phyloP scores from a whole-genome alignment of 805 yeast genomes.

The Pichia heedii region DNA sequence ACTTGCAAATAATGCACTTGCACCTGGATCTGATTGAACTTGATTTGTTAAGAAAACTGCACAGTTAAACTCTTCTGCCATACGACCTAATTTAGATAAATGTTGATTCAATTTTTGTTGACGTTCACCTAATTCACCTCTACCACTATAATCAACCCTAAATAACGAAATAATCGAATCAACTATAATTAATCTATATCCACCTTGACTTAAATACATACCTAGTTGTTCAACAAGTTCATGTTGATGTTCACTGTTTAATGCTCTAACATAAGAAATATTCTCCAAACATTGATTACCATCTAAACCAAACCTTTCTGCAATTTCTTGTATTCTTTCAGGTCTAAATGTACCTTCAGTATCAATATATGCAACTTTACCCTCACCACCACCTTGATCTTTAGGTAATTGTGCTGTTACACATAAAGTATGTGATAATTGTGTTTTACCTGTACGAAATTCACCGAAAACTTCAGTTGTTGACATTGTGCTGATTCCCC shows the following conservation, averaged over 20 bases:
- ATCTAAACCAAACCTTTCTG: constrained; percentile 59
- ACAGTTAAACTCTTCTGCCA: constrained; percentile 70
- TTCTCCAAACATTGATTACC: constrained; percentile 59
- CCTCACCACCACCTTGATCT: constrained; percentile 71
- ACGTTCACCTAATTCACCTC: constrained; percentile 70
- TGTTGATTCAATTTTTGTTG: constrained; percentile 61
- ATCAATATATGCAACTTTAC: constrained; percentile 70
- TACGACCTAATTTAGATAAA: constrained; percentile 41
- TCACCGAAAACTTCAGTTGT: constrained; percentile 77
- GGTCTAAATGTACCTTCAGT: constrained; percentile 81
- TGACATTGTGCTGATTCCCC: constrained; percentile 69
- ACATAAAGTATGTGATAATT: constrained; percentile 68
- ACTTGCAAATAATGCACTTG: constrained; percentile 65
- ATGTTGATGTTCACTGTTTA: constrained; percentile 65
- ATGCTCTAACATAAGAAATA: constrained; percentile 61
- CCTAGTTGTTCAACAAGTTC: constrained; percentile 64
- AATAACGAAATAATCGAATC: constrained; percentile 77
- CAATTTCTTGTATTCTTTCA: constrained; percentile 54
- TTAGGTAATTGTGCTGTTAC: constrained; percentile 68
- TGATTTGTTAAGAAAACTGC: constrained; percentile 72
- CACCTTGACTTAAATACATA: constrained; percentile 55
- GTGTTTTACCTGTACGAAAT: constrained; percentile 77
- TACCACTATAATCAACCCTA: constrained; percentile 69
- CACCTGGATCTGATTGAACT: constrained; percentile 81
- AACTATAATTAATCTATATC: constrained; percentile 49